Percentiles rank a stretch among this genome's conserved stretches.
Evolutionary conservation across 495 filamentous ascomycete genomes (phyloP).

Genomic region (Cercophora newfieldiana): DNA sequence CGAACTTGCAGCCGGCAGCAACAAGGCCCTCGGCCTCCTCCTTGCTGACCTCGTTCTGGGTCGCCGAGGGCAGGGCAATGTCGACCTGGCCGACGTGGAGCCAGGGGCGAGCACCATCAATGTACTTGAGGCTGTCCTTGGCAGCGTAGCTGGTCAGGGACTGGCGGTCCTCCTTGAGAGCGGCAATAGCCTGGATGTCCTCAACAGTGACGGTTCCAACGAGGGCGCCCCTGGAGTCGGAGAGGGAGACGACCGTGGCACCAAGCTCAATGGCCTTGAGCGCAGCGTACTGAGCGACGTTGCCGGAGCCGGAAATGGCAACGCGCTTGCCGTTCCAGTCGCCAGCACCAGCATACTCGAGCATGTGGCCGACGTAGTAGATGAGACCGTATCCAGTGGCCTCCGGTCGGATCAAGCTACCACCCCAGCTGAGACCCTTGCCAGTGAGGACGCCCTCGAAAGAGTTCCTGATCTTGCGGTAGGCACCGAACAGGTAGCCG

Average conservation of each 20-base stretch:
- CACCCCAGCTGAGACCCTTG: conserved; percentile 92
- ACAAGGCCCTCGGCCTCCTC: conserved; percentile 86
- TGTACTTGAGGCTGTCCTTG: conserved; percentile 76
- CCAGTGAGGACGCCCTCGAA: conserved; percentile 97
- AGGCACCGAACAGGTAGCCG: conserved; percentile 93
- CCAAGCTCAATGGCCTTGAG: conserved; percentile 97
- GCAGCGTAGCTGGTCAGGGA: conserved; percentile 63
- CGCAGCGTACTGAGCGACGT: conserved; percentile 97
- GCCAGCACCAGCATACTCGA: conserved; percentile 83
- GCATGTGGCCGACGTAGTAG: conserved; percentile 98
- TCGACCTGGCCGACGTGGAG: conserved; percentile 83
- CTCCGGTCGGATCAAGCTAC: conserved; percentile 91
- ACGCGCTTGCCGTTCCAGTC: conserved; percentile 90
- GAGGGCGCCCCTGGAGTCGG: conserved; percentile 85
- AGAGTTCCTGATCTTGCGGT: conserved; percentile 81
- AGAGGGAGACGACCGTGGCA: conserved; percentile 88
- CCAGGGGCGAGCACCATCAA: conserved; percentile 89
- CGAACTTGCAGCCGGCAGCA: conserved; percentile 73
- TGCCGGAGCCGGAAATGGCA: conserved; percentile 94
- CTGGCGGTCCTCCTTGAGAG: conserved; percentile 84
- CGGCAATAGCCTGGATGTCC: conserved; percentile 73
- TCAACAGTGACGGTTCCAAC: conserved; percentile 75
- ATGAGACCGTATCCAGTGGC: conserved; percentile 96
- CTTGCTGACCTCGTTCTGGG: conserved; percentile 93
- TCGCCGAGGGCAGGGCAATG: conserved; percentile 87